phyloP scores from a whole-genome alignment of 768 basidiomycete species.

The Naganishia onofrii region DNA sequence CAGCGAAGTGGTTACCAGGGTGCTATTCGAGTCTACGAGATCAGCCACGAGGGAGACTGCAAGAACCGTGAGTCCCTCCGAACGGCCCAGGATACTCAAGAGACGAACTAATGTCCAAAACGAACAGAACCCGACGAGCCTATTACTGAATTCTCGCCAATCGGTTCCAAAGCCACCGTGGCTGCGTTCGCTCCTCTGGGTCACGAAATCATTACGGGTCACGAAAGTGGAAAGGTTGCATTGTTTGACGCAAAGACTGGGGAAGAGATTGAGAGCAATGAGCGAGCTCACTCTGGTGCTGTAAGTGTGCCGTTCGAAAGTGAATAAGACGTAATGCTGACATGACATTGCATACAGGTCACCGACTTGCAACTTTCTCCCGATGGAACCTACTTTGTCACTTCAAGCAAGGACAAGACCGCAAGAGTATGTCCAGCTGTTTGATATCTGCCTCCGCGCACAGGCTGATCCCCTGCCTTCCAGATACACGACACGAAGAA shows the following conservation, averaged over 20 bases:
- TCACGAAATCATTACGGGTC: conserved; percentile 81
- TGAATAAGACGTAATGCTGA: neutral
- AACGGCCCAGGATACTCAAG: neutral
- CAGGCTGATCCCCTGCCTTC: conserved; percentile 11
- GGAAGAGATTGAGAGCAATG: conserved; percentile 76
- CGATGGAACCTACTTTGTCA: conserved; percentile 91
- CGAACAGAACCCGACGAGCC: conserved; percentile 73
- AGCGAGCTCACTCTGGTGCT: conserved; percentile 67
- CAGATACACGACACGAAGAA: conserved; percentile 86
- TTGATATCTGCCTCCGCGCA: neutral
- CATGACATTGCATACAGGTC: conserved; percentile 51
- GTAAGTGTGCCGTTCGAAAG: conserved; percentile 58
- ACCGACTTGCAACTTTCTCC: conserved; percentile 88
- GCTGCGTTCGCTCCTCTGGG: conserved; percentile 81
- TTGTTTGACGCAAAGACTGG: conserved; percentile 85
- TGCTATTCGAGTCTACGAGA: conserved; percentile 81
- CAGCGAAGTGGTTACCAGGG: conserved; percentile 92
- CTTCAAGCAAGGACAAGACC: conserved; percentile 93
- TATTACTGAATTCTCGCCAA: conserved; percentile 72
- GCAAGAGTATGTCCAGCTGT: conserved; percentile 66
- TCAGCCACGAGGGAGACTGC: conserved; percentile 79
- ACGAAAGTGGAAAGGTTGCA: conserved; percentile 92
- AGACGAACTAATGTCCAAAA: conserved; percentile 6
- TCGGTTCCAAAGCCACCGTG: conserved; percentile 94
- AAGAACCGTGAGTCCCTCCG: conserved; percentile 66